These are phyloP conservation scores for Rhizopus delemar DNA, from an alignment of 371 early-diverging fungal species.

Conservation along the genomic window DNA sequence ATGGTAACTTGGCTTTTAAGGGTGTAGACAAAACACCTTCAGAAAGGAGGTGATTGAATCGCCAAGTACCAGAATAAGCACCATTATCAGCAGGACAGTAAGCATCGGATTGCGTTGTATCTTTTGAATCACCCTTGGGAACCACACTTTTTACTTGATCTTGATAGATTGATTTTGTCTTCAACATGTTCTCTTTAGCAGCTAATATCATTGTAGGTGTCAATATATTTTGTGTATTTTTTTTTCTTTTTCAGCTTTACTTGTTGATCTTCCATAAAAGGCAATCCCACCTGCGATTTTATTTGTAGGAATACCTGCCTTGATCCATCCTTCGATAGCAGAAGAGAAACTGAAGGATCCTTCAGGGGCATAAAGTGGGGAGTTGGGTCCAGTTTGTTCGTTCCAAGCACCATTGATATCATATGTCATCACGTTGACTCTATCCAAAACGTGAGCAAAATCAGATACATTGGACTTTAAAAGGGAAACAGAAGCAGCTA, in stretches of 20 bases:
- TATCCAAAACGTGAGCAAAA: conserved; percentile 59
- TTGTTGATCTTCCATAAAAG: conserved; percentile 67
- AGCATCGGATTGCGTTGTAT: conserved; percentile 27
- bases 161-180: conserved; percentile 30
- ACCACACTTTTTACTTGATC: conserved; percentile 24
- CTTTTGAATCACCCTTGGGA: conserved; percentile 40
- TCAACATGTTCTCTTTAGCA: conserved; percentile 32
- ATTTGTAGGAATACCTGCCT: conserved; percentile 56
- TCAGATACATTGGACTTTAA: conserved; percentile 51
- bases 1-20: conserved; percentile 44
- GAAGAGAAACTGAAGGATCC: conserved; percentile 41
- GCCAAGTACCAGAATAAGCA: conserved; percentile 51
- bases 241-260: conserved; percentile 14
- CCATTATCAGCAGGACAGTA: conserved; percentile 30
- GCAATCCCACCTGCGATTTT: conserved; percentile 66
- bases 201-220: conserved; percentile 9
- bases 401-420: conserved; percentile 63
- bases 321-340: conserved; percentile 55
- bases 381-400: conserved; percentile 50
- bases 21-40: conserved; percentile 51
- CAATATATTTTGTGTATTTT: background rate
- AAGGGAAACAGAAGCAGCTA: conserved; percentile 56
- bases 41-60: conserved; percentile 52
- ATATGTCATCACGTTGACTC: conserved; percentile 60
- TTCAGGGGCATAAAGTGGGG: conserved; percentile 47